Evolutionary conservation across 2,329 filamentous ascomycete genomes (phyloP), one percentile per base, ranked within the genome.

Genomic region (Drechslerella stenobrocha): DNA sequence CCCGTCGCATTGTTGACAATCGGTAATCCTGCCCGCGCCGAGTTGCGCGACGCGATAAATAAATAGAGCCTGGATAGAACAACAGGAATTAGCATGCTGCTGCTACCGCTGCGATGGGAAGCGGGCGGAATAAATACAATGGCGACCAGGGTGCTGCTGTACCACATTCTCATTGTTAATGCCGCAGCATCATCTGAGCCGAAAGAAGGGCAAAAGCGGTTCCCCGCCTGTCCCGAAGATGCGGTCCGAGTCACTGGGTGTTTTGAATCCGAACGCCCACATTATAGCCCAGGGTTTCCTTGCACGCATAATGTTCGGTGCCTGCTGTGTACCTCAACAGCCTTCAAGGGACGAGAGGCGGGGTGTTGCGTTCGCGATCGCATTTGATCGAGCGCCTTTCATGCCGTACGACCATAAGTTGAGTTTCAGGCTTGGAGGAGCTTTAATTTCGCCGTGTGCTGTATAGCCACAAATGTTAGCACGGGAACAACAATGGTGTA

Each of bases 181-280:
- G 61, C 61, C 61, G 52, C 53, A 53, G 24, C 23, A n/a, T 53
- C 53, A 66, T 50, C 46, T 59, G 61, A 50, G 32, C 48, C 50
- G 61, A 59, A 53, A 48, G 52, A 44, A 48, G 61, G 53, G 55
- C 50, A 37, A 57, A 46, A 42, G 61, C 61, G 61, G 61, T 48
- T 58, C 52, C 52, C 53, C 34, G 9, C 20, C 20, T n/a, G 24
- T 35, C 22, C 53, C 61, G 61, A 58, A n/a, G 18, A 35, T 53
- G 42, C 61, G 53, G 61, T 66, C 53, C 61, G 61, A 47, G 20
- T 58, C 53, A 37, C 28, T 47, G 23, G 47, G 32, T 66, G 61
- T 66, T 66, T 66, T 53, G 61, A 50, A 58, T 44, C 4, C 15
- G 7, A 42, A 18, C 4, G 18, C 4, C 37, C 37, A 42, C 22